phyloP scores from a whole-genome alignment of 2,329 filamentous ascomycete genomes.

The Lachnellula subtilissima region DNA sequence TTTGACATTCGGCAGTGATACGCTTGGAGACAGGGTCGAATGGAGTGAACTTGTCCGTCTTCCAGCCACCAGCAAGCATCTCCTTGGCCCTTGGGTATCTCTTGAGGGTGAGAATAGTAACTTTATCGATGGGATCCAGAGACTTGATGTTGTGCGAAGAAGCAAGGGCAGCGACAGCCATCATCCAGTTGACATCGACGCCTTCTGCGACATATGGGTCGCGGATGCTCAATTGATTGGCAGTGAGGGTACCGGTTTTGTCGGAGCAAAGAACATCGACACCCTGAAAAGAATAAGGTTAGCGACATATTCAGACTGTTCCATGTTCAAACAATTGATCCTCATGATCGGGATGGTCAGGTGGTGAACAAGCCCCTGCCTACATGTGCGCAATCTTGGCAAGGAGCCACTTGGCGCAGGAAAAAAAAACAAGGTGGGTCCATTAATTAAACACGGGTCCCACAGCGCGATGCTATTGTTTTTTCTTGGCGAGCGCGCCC shows the following conservation, averaged over 20 bases:
- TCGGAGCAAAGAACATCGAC: conserved; percentile 77
- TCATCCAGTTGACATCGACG: conserved; percentile 79
- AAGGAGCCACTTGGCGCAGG: too few species aligned
- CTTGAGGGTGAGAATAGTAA: conserved; percentile 71
- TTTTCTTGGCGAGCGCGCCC: neutral
- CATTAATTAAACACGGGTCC: neutral
- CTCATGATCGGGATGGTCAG: neutral
- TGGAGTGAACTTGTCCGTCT: conserved; percentile 70
- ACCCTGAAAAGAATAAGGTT: conserved; percentile 37
- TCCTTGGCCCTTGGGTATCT: conserved; percentile 73
- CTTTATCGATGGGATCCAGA: conserved; percentile 74
- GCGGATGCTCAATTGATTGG: conserved; percentile 70
- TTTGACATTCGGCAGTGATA: conserved; percentile 65
- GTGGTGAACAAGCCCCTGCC: neutral
- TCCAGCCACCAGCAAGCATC: conserved; percentile 70
- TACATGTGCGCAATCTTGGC: too few species aligned
- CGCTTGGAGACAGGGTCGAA: conserved; percentile 79
- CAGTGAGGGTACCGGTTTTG: conserved; percentile 74
- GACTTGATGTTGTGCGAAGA: conserved; percentile 77
- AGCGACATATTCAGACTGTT: conserved; percentile 3
- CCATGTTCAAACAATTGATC: neutral
- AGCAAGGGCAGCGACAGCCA: conserved; percentile 72
- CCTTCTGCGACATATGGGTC: conserved; percentile 73
- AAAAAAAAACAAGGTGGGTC: too few species aligned
- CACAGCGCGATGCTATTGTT: neutral